phyloP scores from a whole-genome alignment of 2,329 filamentous ascomycete genomes.

The Sporothrix globosa region DNA sequence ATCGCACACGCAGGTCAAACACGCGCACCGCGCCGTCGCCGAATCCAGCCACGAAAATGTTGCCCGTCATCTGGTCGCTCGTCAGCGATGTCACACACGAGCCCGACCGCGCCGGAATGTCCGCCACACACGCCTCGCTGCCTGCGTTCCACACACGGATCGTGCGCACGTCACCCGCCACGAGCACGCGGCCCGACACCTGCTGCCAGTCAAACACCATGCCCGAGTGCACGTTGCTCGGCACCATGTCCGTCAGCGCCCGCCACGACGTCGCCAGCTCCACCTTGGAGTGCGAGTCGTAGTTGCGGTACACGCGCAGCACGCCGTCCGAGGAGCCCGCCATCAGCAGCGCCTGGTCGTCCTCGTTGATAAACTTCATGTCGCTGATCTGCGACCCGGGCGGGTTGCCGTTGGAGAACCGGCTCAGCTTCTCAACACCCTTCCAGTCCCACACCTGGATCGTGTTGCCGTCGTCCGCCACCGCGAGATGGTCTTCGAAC shows the following conservation, averaged over 20 bases:
- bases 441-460: conserved; percentile 95
- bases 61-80: conserved; percentile 95
- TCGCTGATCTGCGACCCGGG: conserved; percentile 89
- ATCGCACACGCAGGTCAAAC: conserved; percentile 83
- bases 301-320: conserved; percentile 89
- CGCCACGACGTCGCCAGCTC: conserved; percentile 90
- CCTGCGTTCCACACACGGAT: conserved; percentile 96
- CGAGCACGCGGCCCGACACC: conserved; percentile 91
- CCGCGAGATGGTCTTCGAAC: conserved; percentile 93
- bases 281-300: conserved; percentile 74
- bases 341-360: conserved; percentile 92
- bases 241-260: conserved; percentile 88
- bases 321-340: conserved; percentile 95
- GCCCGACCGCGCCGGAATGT: conserved; percentile 91
- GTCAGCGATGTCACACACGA: conserved; percentile 96
- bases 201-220: conserved; percentile 99
- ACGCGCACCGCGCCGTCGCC: conserved; percentile 93
- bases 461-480: conserved; percentile 90
- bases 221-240: conserved; percentile 90
- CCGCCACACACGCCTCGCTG: conserved; percentile 87
- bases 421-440: conserved; percentile 70
- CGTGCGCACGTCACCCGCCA: conserved; percentile 92
- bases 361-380: conserved; percentile 96
- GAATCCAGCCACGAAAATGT: conserved; percentile 94
- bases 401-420: conserved; percentile 94